Conservation (phyloP, 2,329 filamentous ascomycete genomes). For the Sphaerulina vaccinii region DNA sequence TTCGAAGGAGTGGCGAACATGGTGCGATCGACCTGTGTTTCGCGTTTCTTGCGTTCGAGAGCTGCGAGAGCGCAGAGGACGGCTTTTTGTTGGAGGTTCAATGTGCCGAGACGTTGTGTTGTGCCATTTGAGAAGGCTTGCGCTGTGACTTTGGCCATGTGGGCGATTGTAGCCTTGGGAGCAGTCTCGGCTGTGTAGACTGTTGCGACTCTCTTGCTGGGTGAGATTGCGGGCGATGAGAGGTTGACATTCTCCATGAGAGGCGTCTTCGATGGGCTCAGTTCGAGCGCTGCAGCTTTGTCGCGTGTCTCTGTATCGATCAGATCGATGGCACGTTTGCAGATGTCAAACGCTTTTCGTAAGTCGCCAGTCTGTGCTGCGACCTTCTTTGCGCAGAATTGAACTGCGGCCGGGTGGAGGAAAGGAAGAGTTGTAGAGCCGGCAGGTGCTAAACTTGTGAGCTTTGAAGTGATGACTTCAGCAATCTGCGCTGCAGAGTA, state of each 20-base stretch:
- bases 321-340: slow-evolving; percentile 82
- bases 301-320: slow-evolving; percentile 80
- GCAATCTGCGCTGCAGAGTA: slow-evolving; percentile 88
- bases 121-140: slow-evolving; percentile 88
- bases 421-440: slow-evolving; percentile 66
- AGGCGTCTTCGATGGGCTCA: slow-evolving; percentile 67
- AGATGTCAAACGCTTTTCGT: slow-evolving; percentile 92
- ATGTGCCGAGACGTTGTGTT: slow-evolving; percentile 74
- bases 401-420: slow-evolving; percentile 88
- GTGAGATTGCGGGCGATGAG: slow-evolving; percentile 53
- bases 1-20: slow-evolving; percentile 45
- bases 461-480: slow-evolving; percentile 77
- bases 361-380: slow-evolving; percentile 91
- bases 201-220: slow-evolving; percentile 40
- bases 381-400: slow-evolving; percentile 91
- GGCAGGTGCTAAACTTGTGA: slow-evolving; percentile 62
- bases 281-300: slow-evolving; percentile 62
- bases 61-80: slow-evolving; percentile 85
- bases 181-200: slow-evolving; percentile 71
- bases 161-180: slow-evolving; percentile 82
- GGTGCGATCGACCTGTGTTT: slow-evolving; percentile 33
- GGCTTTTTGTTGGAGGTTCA: slow-evolving; percentile 96
- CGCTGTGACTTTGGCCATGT: slow-evolving; percentile 88
- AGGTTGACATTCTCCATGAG: slow-evolving; percentile 80
- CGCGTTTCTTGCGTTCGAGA: slow-evolving; percentile 72